These are phyloP conservation scores for Sporothrix curviconia DNA, from an alignment of 2,329 filamentous ascomycete species.

Conservation along the genomic window DNA sequence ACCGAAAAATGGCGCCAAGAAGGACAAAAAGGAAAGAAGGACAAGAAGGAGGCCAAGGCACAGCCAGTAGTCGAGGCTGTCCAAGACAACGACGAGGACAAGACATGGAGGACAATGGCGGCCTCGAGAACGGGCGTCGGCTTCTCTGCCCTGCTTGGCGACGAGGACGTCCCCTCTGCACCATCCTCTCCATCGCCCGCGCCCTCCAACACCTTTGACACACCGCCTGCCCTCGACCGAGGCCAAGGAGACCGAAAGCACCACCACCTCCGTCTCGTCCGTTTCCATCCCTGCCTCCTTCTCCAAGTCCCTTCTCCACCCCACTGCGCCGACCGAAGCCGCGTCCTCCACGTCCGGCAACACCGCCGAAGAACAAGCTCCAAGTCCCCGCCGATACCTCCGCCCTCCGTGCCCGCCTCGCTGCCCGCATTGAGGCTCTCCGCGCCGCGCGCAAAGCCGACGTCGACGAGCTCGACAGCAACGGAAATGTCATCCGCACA, in stretches of 20 bases:
- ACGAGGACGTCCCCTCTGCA: slow-evolving; percentile 34
- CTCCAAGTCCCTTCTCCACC: slow-evolving; percentile 24
- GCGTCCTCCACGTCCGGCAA: slow-evolving; percentile 2
- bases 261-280: slow-evolving; percentile 19
- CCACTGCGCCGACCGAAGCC: background rate
- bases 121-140: slow-evolving; percentile 38
- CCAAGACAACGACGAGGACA: slow-evolving; percentile 44
- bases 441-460: slow-evolving; percentile 83
- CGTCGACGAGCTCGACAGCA: slow-evolving; percentile 38
- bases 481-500: slow-evolving; percentile 76
- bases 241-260: slow-evolving; percentile 43
- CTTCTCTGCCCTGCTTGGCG: slow-evolving; percentile 40
- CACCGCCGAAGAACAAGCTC: slow-evolving; percentile 5
- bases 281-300: slow-evolving; percentile 10
- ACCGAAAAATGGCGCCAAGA: slow-evolving; percentile 29
- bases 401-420: slow-evolving; percentile 69
- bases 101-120: too few species aligned
- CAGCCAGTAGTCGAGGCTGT: slow-evolving; percentile 58
- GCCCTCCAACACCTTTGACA: slow-evolving; percentile 58
- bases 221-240: slow-evolving; percentile 33
- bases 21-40: slow-evolving; percentile 12
- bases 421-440: slow-evolving; percentile 76
- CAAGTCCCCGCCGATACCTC: slow-evolving; percentile 58
- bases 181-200: slow-evolving; percentile 28
- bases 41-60: slow-evolving; percentile 31